Evolutionary conservation across 2,329 filamentous ascomycete genomes (phyloP), one percentile per base, ranked within the genome.

Genomic region (Sporothrix variecibatus): DNA sequence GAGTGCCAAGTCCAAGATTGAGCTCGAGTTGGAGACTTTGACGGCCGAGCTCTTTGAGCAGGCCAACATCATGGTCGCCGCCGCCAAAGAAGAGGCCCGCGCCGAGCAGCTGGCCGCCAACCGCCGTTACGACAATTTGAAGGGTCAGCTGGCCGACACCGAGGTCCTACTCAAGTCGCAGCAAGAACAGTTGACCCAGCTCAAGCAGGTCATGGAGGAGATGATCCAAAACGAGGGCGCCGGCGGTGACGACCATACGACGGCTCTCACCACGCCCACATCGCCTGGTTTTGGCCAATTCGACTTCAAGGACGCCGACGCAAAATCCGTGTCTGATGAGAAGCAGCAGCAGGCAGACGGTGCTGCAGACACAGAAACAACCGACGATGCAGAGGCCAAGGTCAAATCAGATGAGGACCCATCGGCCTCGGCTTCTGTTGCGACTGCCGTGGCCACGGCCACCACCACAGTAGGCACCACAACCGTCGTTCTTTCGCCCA

Each of bases 61-160:
- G 85, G 96, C 96, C 69, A 98, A 99, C 84, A 95, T 93, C 87
- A 98, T 99, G 95, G 96, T 99, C 71, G 93, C 95, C 56, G 91
- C 90, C 20, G 95, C 95, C 51, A 94, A 97, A 80, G 94, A 95
- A 81, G 94, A 97, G 76, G 94, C 96, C 9, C 91, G 94, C 75
- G 91, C 89, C 76, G 94, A 98, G 78, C 92, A 94, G 51, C 94
- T 98, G 77, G 87, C 88, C 4, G 85, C 95, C 58, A 91, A 94
- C 74, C 93, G 92, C 80, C 94, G 94, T 80, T 97, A 96, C 62
- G 94, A 97, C 74, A 94, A 97, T 82, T 87, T 98, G 71, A 93
- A 90, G 79, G 88, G 92, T 34, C 95, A 98, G 82, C 86, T 99
- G 72, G 90, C 90, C 73, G 95, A 99, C 81, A 95, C 93, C 0